These are phyloP conservation scores for Pyrenophora teres DNA, from an alignment of 2,329 filamentous ascomycete genomes.

Conservation along the genomic window DNA sequence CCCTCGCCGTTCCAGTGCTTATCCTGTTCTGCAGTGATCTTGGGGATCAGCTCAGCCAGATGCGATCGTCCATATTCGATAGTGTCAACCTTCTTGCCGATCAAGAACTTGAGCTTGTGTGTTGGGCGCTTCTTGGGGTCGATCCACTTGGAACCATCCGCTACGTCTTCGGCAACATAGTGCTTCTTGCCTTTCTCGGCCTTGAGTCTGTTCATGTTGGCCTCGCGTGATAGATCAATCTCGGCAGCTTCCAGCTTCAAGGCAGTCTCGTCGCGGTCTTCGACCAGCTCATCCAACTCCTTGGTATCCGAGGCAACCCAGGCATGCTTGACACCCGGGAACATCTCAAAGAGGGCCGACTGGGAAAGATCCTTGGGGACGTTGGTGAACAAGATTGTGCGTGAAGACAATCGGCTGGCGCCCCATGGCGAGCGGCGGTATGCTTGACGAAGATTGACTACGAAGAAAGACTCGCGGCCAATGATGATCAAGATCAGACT, in stretches of 20 bases:
- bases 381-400: constrained; percentile 55
- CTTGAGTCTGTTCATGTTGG: constrained; percentile 73
- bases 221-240: constrained; percentile 49
- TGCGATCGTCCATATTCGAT: constrained; percentile 83
- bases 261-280: constrained; percentile 51
- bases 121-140: constrained; percentile 49
- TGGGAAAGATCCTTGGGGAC: constrained; percentile 51
- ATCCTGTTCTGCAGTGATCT: constrained; percentile 69
- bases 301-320: constrained; percentile 56
- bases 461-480: constrained; percentile 53
- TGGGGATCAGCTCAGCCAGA: constrained; percentile 72
- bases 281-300: constrained; percentile 51
- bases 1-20: constrained; percentile 69
- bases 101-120: constrained; percentile 48
- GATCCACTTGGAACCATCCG: constrained; percentile 50
- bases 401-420: constrained; percentile 52
- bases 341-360: constrained; percentile 47
- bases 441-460: constrained; percentile 56
- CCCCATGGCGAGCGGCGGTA: constrained; percentile 52
- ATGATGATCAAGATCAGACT: constrained; percentile 51
- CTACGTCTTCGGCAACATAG: constrained; percentile 49
- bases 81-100: constrained; percentile 63
- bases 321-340: constrained; percentile 48
- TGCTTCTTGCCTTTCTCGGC: constrained; percentile 57
- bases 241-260: constrained; percentile 53